Conservation (phyloP, 208 protist genomes). For the Vickermania spadyakhi region DNA sequence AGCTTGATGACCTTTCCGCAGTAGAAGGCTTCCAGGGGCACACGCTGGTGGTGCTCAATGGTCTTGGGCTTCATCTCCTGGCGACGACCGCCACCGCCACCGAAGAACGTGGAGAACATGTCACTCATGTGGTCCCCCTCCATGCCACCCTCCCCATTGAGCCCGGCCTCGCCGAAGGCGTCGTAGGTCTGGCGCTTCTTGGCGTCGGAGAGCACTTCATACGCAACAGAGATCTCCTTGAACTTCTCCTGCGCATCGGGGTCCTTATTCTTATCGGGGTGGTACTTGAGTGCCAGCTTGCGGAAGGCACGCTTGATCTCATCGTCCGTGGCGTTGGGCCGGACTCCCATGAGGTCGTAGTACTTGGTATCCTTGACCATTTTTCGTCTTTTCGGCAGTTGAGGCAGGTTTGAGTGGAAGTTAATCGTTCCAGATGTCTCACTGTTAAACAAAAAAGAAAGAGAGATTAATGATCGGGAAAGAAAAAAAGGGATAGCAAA, state of each 20-base stretch:
- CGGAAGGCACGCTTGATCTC: conserved; percentile 92
- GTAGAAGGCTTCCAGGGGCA: conserved; percentile 97
- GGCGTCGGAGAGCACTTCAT: conserved; percentile 95
- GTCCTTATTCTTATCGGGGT: conserved; percentile 92
- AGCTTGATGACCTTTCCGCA: conserved; percentile 96
- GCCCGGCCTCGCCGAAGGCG: conserved; percentile 95
- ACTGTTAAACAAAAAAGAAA: conserved; percentile 6
- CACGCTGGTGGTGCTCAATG: conserved; percentile 90
- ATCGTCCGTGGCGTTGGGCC: conserved; percentile 64
- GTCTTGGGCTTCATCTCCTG: conserved; percentile 92
- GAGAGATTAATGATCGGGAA: not conserved
- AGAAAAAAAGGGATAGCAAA: not conserved
- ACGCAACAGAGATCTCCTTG: conserved; percentile 95
- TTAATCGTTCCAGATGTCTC: conserved; percentile 1
- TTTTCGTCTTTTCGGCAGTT: conserved; percentile 4
- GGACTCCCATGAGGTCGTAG: conserved; percentile 84
- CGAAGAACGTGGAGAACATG: conserved; percentile 89
- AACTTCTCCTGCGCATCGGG: conserved; percentile 86
- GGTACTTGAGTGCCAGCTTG: conserved; percentile 92
- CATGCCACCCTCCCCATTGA: conserved; percentile 81
- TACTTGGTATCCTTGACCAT: conserved; percentile 90
- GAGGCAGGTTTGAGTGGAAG: conserved; percentile 1
- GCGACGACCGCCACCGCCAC: conserved; percentile 51
- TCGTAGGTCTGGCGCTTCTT: conserved; percentile 98
- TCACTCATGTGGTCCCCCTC: conserved; percentile 77